phyloP scores from a whole-genome alignment of 192 early-diverging fungal species.

The Coemansia sp. region DNA sequence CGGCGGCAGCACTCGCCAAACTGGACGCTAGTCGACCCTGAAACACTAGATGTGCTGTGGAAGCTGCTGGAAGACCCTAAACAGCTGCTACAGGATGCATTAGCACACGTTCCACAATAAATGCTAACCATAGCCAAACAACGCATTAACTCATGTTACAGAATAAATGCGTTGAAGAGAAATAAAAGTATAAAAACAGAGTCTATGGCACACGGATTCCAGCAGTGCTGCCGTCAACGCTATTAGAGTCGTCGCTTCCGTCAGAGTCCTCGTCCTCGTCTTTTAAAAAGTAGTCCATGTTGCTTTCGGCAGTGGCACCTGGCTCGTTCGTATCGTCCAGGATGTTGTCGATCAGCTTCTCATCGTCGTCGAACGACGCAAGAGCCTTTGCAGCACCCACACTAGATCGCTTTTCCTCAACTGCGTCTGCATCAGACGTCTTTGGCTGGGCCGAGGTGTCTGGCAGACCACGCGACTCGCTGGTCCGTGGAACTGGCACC shows the following conservation, averaged over 20 bases:
- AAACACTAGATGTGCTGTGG: neutral
- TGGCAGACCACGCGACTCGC: neutral
- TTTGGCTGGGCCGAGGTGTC: too few relatives aligned
- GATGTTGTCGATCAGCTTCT: slow-evolving; percentile 31
- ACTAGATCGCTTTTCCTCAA: neutral
- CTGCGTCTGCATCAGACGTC: neutral
- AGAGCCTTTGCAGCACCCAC: slow-evolving; percentile 14
- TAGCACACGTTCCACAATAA: neutral
- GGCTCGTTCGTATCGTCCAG: slow-evolving; percentile 27
- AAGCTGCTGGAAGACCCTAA: neutral
- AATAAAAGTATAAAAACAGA: too few relatives aligned
- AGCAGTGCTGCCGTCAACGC: slow-evolving; percentile 1
- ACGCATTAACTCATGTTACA: too few relatives aligned
- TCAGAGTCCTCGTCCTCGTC: slow-evolving; percentile 40
- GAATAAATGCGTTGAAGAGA: too few relatives aligned
- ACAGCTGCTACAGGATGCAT: neutral
- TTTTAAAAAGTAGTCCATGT: slow-evolving; percentile 51
- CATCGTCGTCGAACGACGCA: slow-evolving; percentile 42
- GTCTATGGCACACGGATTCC: neutral
- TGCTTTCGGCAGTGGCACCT: slow-evolving; percentile 7
- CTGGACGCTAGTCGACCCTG: slow-evolving; percentile 54
- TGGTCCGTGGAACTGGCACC: neutral
- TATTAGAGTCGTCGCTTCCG: slow-evolving; percentile 17
- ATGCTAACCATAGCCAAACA: neutral
- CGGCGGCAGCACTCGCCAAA: slow-evolving; percentile 74